These are phyloP conservation scores for Trichocomaceae sp. DNA, from an alignment of 2,329 filamentous ascomycete genomes.

Conservation along the genomic window DNA sequence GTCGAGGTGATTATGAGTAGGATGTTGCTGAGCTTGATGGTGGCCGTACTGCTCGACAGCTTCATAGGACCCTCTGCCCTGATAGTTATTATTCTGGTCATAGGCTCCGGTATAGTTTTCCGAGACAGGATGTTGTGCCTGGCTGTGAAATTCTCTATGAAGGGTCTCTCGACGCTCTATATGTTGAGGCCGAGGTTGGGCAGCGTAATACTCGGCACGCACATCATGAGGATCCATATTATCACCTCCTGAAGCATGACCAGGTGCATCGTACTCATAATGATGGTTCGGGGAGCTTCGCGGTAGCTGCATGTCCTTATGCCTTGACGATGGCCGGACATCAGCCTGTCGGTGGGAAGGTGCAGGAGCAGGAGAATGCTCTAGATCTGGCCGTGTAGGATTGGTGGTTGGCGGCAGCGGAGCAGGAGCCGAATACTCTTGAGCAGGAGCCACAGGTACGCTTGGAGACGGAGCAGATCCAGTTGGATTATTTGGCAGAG, in stretches of 20 bases:
- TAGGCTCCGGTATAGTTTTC: not conserved
- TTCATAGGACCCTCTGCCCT: slow-evolving; percentile 2
- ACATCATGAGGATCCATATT: slow-evolving; percentile 1
- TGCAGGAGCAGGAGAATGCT: slow-evolving; percentile 12
- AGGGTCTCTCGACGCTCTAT: not conserved
- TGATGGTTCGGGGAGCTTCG: not conserved
- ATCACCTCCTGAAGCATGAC: not conserved
- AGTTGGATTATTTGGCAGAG: slow-evolving; percentile 72
- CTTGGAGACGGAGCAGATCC: slow-evolving; percentile 40
- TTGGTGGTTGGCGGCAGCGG: slow-evolving; percentile 11
- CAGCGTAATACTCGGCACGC: slow-evolving; percentile 3
- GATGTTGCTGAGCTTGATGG: not conserved
- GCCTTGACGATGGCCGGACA: slow-evolving; percentile 4
- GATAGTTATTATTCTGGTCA: slow-evolving; percentile 2
- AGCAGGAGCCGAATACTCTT: slow-evolving; percentile 14
- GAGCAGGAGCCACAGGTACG: slow-evolving; percentile 36
- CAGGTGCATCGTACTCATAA: slow-evolving; percentile 3
- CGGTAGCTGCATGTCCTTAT: slow-evolving; percentile 1
- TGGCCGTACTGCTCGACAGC: slow-evolving; percentile 2
- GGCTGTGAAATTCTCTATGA: slow-evolving; percentile 7
- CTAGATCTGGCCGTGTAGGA: slow-evolving; percentile 8
- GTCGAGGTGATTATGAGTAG: not conserved
- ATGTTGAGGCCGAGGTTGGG: slow-evolving; percentile 3
- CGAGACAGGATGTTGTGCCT: not conserved
- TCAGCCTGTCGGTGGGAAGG: slow-evolving; percentile 6